A percentile compares a stretch with the other conserved stretches of the same genome.
Evolutionary conservation across 2,329 filamentous ascomycete genomes (phyloP).

Genomic region (Pseudogymnoascus sp.): DNA sequence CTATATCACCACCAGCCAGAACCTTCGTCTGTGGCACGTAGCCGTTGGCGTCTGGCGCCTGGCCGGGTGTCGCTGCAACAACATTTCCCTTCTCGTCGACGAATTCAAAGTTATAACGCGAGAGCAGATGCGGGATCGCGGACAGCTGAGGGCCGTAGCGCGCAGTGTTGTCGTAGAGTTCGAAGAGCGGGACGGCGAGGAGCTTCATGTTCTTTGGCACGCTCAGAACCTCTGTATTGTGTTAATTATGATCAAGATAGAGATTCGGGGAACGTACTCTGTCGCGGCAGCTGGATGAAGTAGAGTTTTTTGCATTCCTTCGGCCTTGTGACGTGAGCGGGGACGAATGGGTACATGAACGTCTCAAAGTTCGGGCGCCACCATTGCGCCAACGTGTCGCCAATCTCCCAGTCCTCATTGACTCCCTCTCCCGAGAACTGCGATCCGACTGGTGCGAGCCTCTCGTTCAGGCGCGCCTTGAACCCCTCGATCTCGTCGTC

Average conservation of each 20-base stretch:
- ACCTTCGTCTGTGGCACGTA: constrained; percentile 57
- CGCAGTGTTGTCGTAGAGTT: constrained; percentile 94
- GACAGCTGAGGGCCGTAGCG: constrained; percentile 93
- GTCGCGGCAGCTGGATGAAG: constrained; percentile 87
- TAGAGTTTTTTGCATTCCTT: constrained; percentile 99
- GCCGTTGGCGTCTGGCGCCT: constrained; percentile 43
- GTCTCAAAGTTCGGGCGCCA: constrained; percentile 99
- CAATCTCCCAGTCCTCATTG: constrained; percentile 89
- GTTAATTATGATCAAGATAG: constrained; percentile 11
- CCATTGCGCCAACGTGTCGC: constrained; percentile 94
- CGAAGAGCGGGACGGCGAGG: constrained; percentile 89
- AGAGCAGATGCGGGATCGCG: constrained; percentile 89
- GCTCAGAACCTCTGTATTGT: constrained; percentile 68
- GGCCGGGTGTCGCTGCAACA: constrained; percentile 73
- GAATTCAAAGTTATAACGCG: constrained; percentile 95
- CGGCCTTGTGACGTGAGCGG: constrained; percentile 86
- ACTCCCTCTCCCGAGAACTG: constrained; percentile 74
- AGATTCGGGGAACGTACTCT: constrained; percentile 51
- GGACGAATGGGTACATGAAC: constrained; percentile 98
- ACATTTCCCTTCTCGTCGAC: constrained; percentile 88
- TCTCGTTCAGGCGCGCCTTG: constrained; percentile 84
- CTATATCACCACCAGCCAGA: constrained; percentile 51
- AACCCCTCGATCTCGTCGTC: constrained; percentile 94
- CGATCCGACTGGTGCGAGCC: constrained; percentile 82
- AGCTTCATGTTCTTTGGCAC: constrained; percentile 99